phyloP scores from a whole-genome alignment of 2,329 filamentous ascomycete species.

The Emmonsiellopsis sp. region DNA sequence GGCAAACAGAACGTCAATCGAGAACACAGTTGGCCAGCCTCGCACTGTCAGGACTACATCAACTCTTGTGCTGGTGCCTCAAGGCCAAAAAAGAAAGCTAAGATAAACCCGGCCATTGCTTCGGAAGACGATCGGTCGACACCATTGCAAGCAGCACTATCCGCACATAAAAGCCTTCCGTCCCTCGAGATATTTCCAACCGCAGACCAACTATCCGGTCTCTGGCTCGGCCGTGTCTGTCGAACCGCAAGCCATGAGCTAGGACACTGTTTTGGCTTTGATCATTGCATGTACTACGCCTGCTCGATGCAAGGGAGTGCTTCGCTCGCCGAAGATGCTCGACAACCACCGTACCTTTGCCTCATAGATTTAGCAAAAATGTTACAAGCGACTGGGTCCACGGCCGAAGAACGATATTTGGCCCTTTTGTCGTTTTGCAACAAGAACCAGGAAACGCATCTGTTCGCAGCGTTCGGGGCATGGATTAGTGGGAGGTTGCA shows the following conservation, averaged over 20 bases:
- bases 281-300: slow-evolving; percentile 46
- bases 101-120: not conserved
- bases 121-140: not conserved
- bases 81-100: not conserved
- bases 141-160: slow-evolving; percentile 11
- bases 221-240: slow-evolving; percentile 51
- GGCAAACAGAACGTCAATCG: slow-evolving; percentile 33
- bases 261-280: slow-evolving; percentile 58
- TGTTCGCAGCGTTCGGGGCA: slow-evolving; percentile 17
- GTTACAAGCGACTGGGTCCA: slow-evolving; percentile 13
- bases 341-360: slow-evolving; percentile 26
- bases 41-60: slow-evolving; percentile 49
- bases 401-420: slow-evolving; percentile 12
- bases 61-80: slow-evolving; percentile 23
- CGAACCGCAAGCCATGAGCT: slow-evolving; percentile 56
- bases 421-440: slow-evolving; percentile 17
- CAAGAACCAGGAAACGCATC: slow-evolving; percentile 7
- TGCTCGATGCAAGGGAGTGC: slow-evolving; percentile 25
- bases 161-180: slow-evolving; percentile 8
- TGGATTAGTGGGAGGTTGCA: slow-evolving; percentile 10
- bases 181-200: slow-evolving; percentile 5
- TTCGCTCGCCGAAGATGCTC: slow-evolving; percentile 21
- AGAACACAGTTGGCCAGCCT: slow-evolving; percentile 54
- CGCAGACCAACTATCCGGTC: slow-evolving; percentile 20
- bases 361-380: slow-evolving; percentile 22